Base-by-base conservation (phyloP, 345 rosid species). In the Cochlearia excelsa region DNA sequence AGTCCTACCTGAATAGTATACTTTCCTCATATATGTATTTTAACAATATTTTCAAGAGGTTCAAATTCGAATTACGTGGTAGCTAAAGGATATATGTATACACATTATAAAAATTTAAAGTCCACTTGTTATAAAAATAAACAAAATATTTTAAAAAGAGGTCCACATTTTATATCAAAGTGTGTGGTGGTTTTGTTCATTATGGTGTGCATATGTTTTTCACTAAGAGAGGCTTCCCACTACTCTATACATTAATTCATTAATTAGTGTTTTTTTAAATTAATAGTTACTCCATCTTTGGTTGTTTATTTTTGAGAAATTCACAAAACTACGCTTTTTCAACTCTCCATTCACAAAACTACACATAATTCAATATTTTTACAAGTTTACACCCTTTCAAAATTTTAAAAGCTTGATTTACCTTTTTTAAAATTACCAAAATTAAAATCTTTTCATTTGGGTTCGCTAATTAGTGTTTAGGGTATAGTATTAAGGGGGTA, bases 41-140 rank as follows among this genome's bases (percentile, higher is more conserved):
- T 63, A 42, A 44, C 56, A 70, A 9, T 49, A 70, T 57, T 51
- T 56, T 69, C 63, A 48, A 62, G 68, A 43, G 64, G 53, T 63
- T 56, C 65, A 63, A 63, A 63, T 63, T 70, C 54, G 54, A 70
- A 57, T 43, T 70, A 63, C 68, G 68, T 69, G 63, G 64, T 62
- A 49, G 68, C 68, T 69, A 42, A 42, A 23, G 34, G 23, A 16
- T 16, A 63, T 69, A 69, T 27, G 64, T 26, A 37, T 55, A 52
- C 46, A 28, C 41, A 49, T 31, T 16, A 16, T 16, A 16, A 56
- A 51, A 56, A 43, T 50, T 50, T 61, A 8, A 62, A 41, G 52
- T 34, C 68, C 63, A 69, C 41, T 66, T 57, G 40, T 40, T 59
- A 6, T 34, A 3, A 34, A 34, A 46, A 45, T 40, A 16, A 53